phyloP scores from a whole-genome alignment of 108 stramenopile species.

The Aureococcus anophagefferens region DNA sequence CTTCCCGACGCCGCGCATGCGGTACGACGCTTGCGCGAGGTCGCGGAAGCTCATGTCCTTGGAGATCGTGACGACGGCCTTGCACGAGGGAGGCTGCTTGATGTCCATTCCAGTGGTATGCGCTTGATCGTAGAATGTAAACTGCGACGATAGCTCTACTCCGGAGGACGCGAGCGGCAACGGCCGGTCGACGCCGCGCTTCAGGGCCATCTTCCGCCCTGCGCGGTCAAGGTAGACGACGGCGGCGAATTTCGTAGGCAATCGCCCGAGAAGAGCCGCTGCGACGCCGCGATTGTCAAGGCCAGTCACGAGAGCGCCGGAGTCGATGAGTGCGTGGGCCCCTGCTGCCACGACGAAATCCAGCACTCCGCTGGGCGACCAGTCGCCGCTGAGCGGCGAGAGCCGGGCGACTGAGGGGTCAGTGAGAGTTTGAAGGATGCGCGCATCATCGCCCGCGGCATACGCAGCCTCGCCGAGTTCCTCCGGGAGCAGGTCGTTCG shows the following conservation, averaged over 20 bases:
- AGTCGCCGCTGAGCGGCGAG: neutral
- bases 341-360: constrained; percentile 3
- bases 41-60: constrained; percentile 58
- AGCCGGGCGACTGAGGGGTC: constrained; percentile 14
- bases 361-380: constrained; percentile 12
- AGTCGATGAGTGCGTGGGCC: constrained; percentile 20
- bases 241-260: neutral
- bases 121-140: constrained; percentile 29
- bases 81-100: constrained; percentile 34
- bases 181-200: neutral
- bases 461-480: constrained; percentile 61
- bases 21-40: constrained; percentile 52
- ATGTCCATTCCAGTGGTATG: constrained; percentile 49
- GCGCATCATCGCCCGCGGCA: constrained; percentile 41
- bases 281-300: constrained; percentile 12
- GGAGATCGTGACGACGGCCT: constrained; percentile 42
- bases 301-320: constrained; percentile 25
- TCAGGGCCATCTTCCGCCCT: constrained; percentile 18
- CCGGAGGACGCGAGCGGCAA: constrained; percentile 8
- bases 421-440: constrained; percentile 41
- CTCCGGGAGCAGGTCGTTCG: constrained; percentile 90
- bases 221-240: constrained; percentile 18
- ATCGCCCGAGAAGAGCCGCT: neutral
- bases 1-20: constrained; percentile 55
- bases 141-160: neutral